Evolutionary conservation across 2,329 filamentous ascomycete species (phyloP), one percentile per base, ranked within the genome.

Genomic region (Ophiostoma fasciatum): DNA sequence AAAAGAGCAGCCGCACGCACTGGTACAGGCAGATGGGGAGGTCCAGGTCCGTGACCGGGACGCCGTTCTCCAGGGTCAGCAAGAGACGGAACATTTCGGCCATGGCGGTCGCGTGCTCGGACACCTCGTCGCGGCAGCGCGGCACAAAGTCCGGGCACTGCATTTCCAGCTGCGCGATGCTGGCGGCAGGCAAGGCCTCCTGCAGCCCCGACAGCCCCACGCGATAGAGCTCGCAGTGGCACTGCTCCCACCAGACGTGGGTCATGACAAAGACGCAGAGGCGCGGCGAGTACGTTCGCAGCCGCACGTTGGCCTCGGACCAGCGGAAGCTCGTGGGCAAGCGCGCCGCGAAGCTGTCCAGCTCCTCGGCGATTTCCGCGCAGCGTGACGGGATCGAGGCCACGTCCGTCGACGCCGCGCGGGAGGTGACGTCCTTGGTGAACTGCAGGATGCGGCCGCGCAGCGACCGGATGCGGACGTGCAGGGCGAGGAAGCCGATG

Each of bases 211-310:
- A 56, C 7, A 73, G 55, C 3, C 62, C 66, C 7, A 71, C 55
- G 2, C 68, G 64, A 42, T 70, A 72, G 3, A 73, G 54, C 45
- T 73, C 68, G 43, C 67, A 67, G 44, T 72, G 62, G 39, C 68
- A 73, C 42, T 72, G 68, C 20, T 66, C 58, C 67, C 67, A 72
- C 66, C 64, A 69, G 8, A 73, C 57, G 42, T 73, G 68, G 9
- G 71, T 72, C 67, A 71, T 72, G 46, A 72, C 56, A 40, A 68
- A 73, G 28, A 69, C 66, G 41, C 67, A 70, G 5, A 74, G 59
- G 4, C 69, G 58, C 3, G 68, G 64, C 1, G 69, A 73, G 45
- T 72, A 73, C 3, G 67, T 65, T 6, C 69, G 62, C 18, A 73
- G 54, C 12, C 67, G 61, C 4, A 72, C 54, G 21, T 71, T 72